These are phyloP conservation scores for Gaillardinia entomophila DNA, from an alignment of 805 yeast species.

Conservation along the genomic window DNA sequence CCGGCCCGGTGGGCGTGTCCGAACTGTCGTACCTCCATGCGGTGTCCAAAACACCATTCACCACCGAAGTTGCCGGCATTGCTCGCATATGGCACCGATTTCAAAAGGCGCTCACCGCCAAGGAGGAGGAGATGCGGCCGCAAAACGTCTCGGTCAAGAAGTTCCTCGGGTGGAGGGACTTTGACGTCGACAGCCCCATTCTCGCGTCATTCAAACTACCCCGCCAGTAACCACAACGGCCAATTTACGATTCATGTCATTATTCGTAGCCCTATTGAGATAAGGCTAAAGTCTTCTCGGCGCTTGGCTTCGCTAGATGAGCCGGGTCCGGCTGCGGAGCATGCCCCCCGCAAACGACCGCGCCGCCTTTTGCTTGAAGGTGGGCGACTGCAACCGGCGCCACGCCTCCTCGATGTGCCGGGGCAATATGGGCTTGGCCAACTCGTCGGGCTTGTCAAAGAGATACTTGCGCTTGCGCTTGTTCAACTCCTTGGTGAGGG, in stretches of 20 bases:
- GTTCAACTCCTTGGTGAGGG: slow-evolving; percentile 17
- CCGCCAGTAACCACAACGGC: no score
- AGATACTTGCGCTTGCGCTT: slow-evolving; percentile 45
- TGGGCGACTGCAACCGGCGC: slow-evolving; percentile 62
- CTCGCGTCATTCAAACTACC: no score
- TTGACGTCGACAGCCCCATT: no score
- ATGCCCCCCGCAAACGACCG: slow-evolving; percentile 71
- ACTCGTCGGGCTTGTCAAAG: slow-evolving; percentile 86
- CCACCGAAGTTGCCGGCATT: slow-evolving; percentile 26
- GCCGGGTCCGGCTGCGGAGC: slow-evolving; percentile 45
- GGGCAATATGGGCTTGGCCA: slow-evolving; percentile 70
- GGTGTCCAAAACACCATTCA: slow-evolving; percentile 18
- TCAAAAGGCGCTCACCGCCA: slow-evolving; percentile 19
- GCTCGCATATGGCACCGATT: slow-evolving; percentile 28
- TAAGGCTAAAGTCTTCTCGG: no score
- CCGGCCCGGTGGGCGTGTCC: slow-evolving; percentile 24
- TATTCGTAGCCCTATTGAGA: not conserved
- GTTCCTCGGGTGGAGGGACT: slow-evolving; percentile 30
- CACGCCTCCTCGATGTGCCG: slow-evolving; percentile 86
- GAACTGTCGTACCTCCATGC: slow-evolving; percentile 27
- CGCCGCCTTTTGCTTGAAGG: slow-evolving; percentile 55
- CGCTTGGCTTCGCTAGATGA: no score
- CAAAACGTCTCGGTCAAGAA: slow-evolving; percentile 17
- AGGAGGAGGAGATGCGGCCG: slow-evolving; percentile 12
- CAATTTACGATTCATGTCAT: not conserved